Conservation (phyloP, 352 stramenopile genomes). For the Globisporangium iwayamae region DNA sequence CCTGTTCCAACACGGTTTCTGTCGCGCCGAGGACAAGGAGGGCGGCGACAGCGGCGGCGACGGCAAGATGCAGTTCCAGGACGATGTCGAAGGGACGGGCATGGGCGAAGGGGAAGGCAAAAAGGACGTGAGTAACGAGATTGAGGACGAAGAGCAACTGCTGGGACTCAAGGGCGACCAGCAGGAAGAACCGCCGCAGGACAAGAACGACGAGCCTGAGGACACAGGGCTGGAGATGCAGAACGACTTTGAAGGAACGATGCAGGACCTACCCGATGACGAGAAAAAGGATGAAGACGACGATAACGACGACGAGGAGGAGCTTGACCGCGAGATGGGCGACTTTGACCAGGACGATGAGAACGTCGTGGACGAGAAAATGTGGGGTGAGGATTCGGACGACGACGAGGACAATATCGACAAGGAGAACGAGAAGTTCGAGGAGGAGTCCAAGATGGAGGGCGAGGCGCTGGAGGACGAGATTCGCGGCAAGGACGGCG, state of each 20-base stretch:
- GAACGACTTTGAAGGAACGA: constrained; percentile 99
- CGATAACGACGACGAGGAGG: constrained; percentile 88
- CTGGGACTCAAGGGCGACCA: constrained; percentile 95
- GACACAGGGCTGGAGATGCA: constrained; percentile 99
- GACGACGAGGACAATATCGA: constrained; percentile 93
- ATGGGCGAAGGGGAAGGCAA: constrained; percentile 99
- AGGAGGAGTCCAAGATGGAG: constrained; percentile 83
- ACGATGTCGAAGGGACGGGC: constrained; percentile 98
- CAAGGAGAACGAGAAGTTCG: constrained; percentile 95
- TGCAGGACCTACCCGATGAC: constrained; percentile 95
- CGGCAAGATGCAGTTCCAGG: constrained; percentile 94
- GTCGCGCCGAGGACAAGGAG: constrained; percentile 86
- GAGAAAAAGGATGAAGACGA: constrained; percentile 89
- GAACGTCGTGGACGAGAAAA: constrained; percentile 99
- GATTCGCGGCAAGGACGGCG: constrained; percentile 87
- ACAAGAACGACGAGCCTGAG: constrained; percentile 88
- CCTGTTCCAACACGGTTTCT: constrained; percentile 96
- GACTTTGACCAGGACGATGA: constrained; percentile 95
- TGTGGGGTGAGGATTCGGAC: constrained; percentile 95
- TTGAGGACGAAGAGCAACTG: constrained; percentile 99
- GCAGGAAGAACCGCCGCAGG: constrained; percentile 76
- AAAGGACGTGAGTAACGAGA: constrained; percentile 99
- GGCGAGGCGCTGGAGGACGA: constrained; percentile 83
- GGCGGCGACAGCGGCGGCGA: constrained; percentile 82
- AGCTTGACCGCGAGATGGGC: constrained; percentile 99